Base-by-base conservation (phyloP, 108 stramenopile species). In the Pseudonitzschia multiseries region DNA sequence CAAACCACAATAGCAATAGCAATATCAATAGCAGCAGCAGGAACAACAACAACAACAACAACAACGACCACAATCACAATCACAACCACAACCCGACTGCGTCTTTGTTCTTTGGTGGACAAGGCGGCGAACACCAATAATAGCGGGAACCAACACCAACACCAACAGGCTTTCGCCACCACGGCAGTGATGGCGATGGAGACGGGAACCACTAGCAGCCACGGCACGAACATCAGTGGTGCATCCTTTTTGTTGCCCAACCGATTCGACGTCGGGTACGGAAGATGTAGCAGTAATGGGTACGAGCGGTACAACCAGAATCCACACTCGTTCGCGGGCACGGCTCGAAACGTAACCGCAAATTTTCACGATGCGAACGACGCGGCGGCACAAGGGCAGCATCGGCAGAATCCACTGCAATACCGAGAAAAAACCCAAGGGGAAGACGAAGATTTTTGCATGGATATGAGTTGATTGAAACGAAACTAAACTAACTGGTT, bases 181-280 rank as follows among this genome's bases (percentile, higher is more conserved):
- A 59, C 28, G 24, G 18, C 6, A 4, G 18, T 62, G 61, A 62
- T 62, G 61, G 17, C 33, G 61, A 33, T 29, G n/a, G 61, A 62
- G 31, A 40, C 29, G 27, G 36, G 10, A 8, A 33, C 61, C 40
- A 68, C 20, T 12, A 36, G 54, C 50, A 70, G 56, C 54, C 21
- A 24, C 4, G 27, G 46, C n/a, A 29, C 21, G 40, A 41, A 27
- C 48, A 32, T 40, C 53, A 40, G 31, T 26, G 52, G 32, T 3
- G 41, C 40, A 24, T 41, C 22, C n/a, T 31, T 69, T 18, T 74
- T 82, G 43, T 26, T 76, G 29, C 81, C 81, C 42, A 82, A 82
- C 46, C 72, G 81, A 62, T 82, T 82, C 72, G 76, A 82, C 51
- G 33, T 71, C 13, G 81, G 81, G 22, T 82, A 74, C 48, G 69